Base-by-base conservation (phyloP, 1,139 yeast genomes). In the Arxiozyma slooffiae region DNA sequence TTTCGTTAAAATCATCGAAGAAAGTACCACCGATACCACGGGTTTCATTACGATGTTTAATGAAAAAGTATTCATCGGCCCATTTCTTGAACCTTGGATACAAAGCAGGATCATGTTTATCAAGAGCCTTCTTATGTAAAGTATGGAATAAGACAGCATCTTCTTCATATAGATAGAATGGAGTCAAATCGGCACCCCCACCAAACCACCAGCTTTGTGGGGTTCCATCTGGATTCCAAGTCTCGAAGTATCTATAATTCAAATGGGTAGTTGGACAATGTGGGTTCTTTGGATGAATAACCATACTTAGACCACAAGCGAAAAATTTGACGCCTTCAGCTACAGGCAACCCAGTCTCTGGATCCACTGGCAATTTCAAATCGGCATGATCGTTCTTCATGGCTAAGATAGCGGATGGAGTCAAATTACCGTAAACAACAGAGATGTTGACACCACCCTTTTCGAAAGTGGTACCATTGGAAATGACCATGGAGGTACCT, bases 161-260 rank as follows among this genome's bases (percentile, higher is more conserved):
- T 60, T 89, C 97, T 57, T 83, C 94, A 66, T 89, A 87, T 60
- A 90, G 71, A 68, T 90, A 90, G 49, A 85, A 76, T n/a, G 98
- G 98, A 8, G 98, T 92, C 70, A 92, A 76, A 69, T 92, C 98
- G 22, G 96, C 85, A 54, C 98, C 98, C 54, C 98, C 98, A 51
- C 98, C 98, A 72, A 92, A 92, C 98, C 98, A 92, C 97, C 97
- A 92, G 34, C 96, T 81, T 67, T 82, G 88, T 43, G 88, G 82
- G 52, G 87, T 76, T 8, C 88, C 92, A 57, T 90, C 89, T 1
- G 83, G 80, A 67, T 90, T 84, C 69, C 80, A 79, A 47, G 96
- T 89, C 70, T 92, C 98, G 65, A 92, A 92, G 70, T 92, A 92
- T 52, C 98, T 78, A 69, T 92, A 92, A 72, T 92, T 92, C 67